Conservation (phyloP, 2,329 filamentous ascomycete species). For the Diplodia sapinea region DNA sequence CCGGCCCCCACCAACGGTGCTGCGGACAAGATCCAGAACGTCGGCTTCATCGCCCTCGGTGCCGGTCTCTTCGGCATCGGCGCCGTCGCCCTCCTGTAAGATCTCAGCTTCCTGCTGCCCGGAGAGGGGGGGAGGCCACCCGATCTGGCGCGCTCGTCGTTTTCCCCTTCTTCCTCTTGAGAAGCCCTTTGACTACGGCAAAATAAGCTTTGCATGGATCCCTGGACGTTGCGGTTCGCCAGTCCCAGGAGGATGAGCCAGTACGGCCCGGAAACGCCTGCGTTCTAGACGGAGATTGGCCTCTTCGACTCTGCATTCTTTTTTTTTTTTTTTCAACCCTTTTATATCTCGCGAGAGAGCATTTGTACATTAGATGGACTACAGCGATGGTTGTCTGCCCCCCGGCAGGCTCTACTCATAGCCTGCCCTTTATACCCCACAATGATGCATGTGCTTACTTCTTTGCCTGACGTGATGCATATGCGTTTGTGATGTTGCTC, state of each 20-base stretch:
- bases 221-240: neutral
- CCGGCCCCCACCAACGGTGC: conserved; percentile 15
- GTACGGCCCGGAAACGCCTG: neutral
- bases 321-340: neutral
- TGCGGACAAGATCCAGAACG: neutral
- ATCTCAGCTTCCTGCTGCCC: neutral
- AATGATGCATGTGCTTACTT: neutral
- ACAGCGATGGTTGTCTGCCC: neutral
- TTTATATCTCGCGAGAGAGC: neutral
- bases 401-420: neutral
- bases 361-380: conserved; percentile 1
- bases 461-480: neutral
- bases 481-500: neutral
- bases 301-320: neutral
- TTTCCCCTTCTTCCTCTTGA: neutral
- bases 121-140: neutral
- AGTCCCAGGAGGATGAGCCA: neutral
- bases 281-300: neutral
- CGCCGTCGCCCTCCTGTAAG: conserved; percentile 3
- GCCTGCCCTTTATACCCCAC: neutral
- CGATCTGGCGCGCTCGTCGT: neutral
- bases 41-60: neutral
- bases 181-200: neutral
- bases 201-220: neutral
- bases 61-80: conserved; percentile 3